Conservation (phyloP, 371 early-diverging fungal species). For the Batkoa obscura region DNA sequence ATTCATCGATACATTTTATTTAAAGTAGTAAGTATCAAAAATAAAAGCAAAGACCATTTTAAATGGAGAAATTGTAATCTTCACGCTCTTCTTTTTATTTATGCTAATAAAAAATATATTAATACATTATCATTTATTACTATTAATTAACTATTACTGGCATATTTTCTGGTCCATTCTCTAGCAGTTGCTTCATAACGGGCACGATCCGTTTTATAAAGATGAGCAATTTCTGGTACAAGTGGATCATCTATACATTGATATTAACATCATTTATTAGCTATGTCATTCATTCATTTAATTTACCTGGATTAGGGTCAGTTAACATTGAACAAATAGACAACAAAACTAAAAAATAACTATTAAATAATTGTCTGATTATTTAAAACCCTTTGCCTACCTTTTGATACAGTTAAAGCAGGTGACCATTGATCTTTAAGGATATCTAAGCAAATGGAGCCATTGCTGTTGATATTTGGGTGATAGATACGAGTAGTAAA, state of each 20-base stretch:
- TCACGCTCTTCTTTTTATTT: background rate
- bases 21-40: too few species aligned
- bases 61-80: background rate
- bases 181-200: conserved; percentile 78
- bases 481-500: conserved; percentile 89
- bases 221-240: conserved; percentile 79
- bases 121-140: background rate
- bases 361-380: background rate
- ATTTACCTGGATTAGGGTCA: conserved; percentile 73
- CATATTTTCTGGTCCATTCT: conserved; percentile 59
- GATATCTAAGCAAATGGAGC: conserved; percentile 83
- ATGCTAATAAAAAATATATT: background rate
- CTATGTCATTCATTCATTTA: background rate
- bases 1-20: too few species aligned
- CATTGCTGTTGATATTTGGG: conserved; percentile 85
- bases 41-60: too few species aligned
- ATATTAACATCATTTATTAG: background rate
- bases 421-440: conserved; percentile 93
- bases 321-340: conserved; percentile 76
- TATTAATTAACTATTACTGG: conserved; percentile 7
- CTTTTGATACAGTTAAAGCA: conserved; percentile 76
- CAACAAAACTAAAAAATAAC: conserved; percentile 33
- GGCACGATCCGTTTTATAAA: conserved; percentile 65
- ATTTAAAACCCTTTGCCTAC: conserved; percentile 5
- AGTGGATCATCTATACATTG: conserved; percentile 60